These are phyloP conservation scores for Backusella liffmaniae DNA, from an alignment of 192 early-diverging fungal genomes.

Conservation along the genomic window DNA sequence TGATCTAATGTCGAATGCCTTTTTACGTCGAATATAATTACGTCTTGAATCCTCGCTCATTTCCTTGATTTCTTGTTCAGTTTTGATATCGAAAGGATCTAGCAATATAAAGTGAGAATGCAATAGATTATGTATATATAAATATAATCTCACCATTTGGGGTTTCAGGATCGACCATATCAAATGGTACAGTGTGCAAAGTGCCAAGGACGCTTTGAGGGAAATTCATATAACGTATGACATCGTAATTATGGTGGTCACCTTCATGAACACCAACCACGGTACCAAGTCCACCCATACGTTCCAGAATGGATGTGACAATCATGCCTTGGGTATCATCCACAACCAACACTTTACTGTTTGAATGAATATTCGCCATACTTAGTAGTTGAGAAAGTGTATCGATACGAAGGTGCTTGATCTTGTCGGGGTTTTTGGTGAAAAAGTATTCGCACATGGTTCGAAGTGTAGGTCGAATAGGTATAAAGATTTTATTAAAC, in stretches of 20 bases:
- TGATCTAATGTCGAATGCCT: conserved; percentile 48
- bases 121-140: no score
- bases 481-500: conserved; percentile 81
- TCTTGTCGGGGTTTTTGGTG: conserved; percentile 76
- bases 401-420: conserved; percentile 66
- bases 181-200: conserved; percentile 71
- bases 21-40: conserved; percentile 50
- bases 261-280: conserved; percentile 76
- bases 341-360: conserved; percentile 70
- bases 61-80: conserved; percentile 13
- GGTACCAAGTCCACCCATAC: conserved; percentile 64
- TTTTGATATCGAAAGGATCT: conserved; percentile 12
- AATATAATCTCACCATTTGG: conserved; percentile 48
- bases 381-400: conserved; percentile 90
- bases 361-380: conserved; percentile 76
- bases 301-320: conserved; percentile 75
- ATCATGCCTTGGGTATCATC: conserved; percentile 93
- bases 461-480: conserved; percentile 72
- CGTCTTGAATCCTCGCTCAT: conserved; percentile 41
- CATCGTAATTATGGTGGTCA: conserved; percentile 69
- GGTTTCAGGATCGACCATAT: conserved; percentile 55
- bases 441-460: conserved; percentile 80
- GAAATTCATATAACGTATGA: conserved; percentile 78
- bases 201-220: conserved; percentile 46
- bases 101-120: not conserved